A percentile compares a stretch with the other conserved stretches of the same genome.
phyloP scores from a whole-genome alignment of 1,284 basidiomycete species.

The Fistulina hepatica region DNA sequence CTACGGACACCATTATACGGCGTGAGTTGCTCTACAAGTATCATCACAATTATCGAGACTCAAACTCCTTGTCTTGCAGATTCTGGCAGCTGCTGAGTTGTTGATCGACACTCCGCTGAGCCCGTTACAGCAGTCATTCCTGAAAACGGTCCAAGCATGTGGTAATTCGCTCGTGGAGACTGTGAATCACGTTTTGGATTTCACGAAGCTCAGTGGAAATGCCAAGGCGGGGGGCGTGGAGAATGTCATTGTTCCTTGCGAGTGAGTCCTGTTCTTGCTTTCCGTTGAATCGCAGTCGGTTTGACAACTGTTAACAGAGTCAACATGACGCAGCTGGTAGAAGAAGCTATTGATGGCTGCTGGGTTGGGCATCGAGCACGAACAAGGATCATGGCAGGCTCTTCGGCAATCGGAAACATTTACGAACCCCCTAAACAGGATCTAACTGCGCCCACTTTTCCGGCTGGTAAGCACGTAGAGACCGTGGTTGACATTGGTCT shows the following conservation, averaged over 20 bases:
- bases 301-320: constrained; percentile 38
- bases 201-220: constrained; percentile 84
- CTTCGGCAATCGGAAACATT: constrained; percentile 76
- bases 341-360: constrained; percentile 91
- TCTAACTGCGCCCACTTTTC: constrained; percentile 19
- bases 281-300: too few species aligned
- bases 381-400: constrained; percentile 50
- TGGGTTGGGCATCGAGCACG: constrained; percentile 90
- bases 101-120: constrained; percentile 75
- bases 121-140: constrained; percentile 75
- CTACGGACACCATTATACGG: constrained; percentile 84
- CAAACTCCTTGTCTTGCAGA: too few species aligned
- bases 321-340: constrained; percentile 83
- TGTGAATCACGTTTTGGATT: constrained; percentile 95
- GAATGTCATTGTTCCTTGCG: constrained; percentile 59
- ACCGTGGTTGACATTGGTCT: constrained; percentile 82
- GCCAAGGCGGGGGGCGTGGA: constrained; percentile 66
- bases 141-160: constrained; percentile 84
- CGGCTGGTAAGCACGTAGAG: constrained; percentile 69
- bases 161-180: constrained; percentile 78
- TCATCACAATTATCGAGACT: not conserved
- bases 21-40: constrained; percentile 30
- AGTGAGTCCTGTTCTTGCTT: constrained; percentile 29
- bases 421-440: constrained; percentile 68
- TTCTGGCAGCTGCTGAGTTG: constrained; percentile 84